Base-by-base conservation (phyloP, 345 rosid species). In the Ricinus communis region DNA sequence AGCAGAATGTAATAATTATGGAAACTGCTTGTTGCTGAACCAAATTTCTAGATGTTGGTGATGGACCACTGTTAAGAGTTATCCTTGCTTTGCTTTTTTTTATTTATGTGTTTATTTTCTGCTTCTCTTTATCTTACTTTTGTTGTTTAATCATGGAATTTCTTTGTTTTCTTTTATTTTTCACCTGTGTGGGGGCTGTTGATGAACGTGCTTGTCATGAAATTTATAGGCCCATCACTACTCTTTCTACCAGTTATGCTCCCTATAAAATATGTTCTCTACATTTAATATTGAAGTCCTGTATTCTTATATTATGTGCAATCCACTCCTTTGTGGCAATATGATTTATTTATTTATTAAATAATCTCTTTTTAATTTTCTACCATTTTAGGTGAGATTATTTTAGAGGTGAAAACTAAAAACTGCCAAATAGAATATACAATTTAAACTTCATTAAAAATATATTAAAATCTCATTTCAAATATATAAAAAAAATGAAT, bases 151-250 rank as follows among this genome's bases (percentile, higher is more conserved):
- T 77, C 69, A 84, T 75, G 73, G 18, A 7, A 16, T 54, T 41
- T 24, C 18, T 53, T 69, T 46, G 72, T 16, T 33, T 79, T 62
- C 70, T 62, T 76, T 79, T 24, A 18, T 30, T 27, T 53, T 77
- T 54, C n/a, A 31, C 30, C 41, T 62, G 88, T 81, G n/a, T n/a
- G n/a, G 87, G 83, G 86, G 80, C 81, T 78, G 30, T 77, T 59
- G 30, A 40, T 31, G 73, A 83, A 85, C 87, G 91, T 87, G 91
- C 77, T 27, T 77, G 56, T 80, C 86, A 83, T 83, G 81, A 87
- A 87, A 62, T 43, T 36, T 43, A 85, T 83, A 81, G 87, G 87
- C 28, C 83, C 85, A 49, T 38, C 16, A 11, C 55, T 57, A 2
- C 52, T 43, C 38, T 60, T 58, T 46, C 19, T 66, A 71, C 70